Evolutionary conservation across 805 yeast genomes (phyloP).

Genomic region (Myxozyma lipomycoides): DNA sequence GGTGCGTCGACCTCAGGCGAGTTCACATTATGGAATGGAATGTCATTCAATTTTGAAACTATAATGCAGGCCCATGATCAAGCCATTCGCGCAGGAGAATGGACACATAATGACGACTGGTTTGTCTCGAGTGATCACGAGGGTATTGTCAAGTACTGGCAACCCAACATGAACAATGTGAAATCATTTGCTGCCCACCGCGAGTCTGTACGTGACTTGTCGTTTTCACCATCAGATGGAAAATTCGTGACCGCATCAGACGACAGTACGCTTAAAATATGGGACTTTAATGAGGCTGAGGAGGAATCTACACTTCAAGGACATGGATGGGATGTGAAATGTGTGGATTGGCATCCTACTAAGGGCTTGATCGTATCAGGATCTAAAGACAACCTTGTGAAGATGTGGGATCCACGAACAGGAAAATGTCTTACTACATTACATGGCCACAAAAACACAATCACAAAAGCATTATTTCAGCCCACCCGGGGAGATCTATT

Average conservation of each 20-base stretch:
- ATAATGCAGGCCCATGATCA: slow-evolving; percentile 92
- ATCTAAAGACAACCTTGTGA: slow-evolving; percentile 88
- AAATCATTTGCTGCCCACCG: slow-evolving; percentile 72
- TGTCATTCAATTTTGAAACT: slow-evolving; percentile 91
- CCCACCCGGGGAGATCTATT: slow-evolving; percentile 71
- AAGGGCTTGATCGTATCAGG: slow-evolving; percentile 87
- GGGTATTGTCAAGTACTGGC: slow-evolving; percentile 93
- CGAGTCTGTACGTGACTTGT: slow-evolving; percentile 79
- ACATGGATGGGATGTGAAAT: slow-evolving; percentile 98
- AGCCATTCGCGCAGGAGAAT: slow-evolving; percentile 72
- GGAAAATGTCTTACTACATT: slow-evolving; percentile 71
- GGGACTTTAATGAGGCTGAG: slow-evolving; percentile 87
- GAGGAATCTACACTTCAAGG: slow-evolving; percentile 80
- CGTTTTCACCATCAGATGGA: slow-evolving; percentile 85
- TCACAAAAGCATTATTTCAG: slow-evolving; percentile 81
- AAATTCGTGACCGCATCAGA: slow-evolving; percentile 94
- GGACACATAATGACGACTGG: slow-evolving; percentile 93
- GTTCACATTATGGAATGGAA: slow-evolving; percentile 94
- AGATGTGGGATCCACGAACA: slow-evolving; percentile 93
- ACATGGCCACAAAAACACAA: slow-evolving; percentile 91
- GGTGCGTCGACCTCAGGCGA: slow-evolving; percentile 94
- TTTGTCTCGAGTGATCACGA: slow-evolving; percentile 88
- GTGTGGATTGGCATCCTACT: slow-evolving; percentile 94
- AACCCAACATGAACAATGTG: slow-evolving; percentile 94
- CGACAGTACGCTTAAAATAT: slow-evolving; percentile 82